Conservation (phyloP, 179 eudicot genomes). For the Beta lomatogona region DNA sequence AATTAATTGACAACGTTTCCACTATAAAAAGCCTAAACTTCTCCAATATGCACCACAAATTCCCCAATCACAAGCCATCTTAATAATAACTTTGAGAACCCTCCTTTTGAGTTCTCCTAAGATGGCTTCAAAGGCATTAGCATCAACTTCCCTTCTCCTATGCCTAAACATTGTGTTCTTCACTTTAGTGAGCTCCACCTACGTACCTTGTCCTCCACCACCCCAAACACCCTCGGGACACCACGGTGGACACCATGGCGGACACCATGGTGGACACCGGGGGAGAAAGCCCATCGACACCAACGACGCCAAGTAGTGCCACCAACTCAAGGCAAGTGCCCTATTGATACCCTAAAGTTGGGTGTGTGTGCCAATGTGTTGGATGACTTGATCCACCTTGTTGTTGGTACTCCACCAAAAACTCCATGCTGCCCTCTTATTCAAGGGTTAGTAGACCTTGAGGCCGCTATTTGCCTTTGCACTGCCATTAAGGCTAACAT, state of each 20-base stretch:
- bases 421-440: constrained; percentile 72
- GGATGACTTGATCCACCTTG: constrained; percentile 38
- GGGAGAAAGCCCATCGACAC: constrained; percentile 8
- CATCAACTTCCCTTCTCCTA: constrained; percentile 44
- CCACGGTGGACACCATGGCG: constrained; percentile 4
- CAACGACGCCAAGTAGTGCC: constrained; percentile 11
- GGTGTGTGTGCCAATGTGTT: constrained; percentile 61
- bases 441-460: constrained; percentile 59
- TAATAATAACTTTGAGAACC: background rate
- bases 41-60: constrained; percentile 10
- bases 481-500: constrained; percentile 70
- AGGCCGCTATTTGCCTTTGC: constrained; percentile 85
- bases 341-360: constrained; percentile 54
- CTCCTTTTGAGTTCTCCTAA: background rate
- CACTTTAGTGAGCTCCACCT: constrained; percentile 36
- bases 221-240: constrained; percentile 9
- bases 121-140: constrained; percentile 30
- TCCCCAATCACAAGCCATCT: constrained; percentile 21
- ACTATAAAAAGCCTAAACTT: constrained; percentile 19
- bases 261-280: background rate
- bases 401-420: constrained; percentile 55
- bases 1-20: background rate
- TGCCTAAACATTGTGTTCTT: constrained; percentile 50
- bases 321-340: constrained; percentile 41
- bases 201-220: constrained; percentile 29